These are phyloP conservation scores for Xylariaceae sp. DNA, from an alignment of 2,329 filamentous ascomycete genomes.

Conservation along the genomic window DNA sequence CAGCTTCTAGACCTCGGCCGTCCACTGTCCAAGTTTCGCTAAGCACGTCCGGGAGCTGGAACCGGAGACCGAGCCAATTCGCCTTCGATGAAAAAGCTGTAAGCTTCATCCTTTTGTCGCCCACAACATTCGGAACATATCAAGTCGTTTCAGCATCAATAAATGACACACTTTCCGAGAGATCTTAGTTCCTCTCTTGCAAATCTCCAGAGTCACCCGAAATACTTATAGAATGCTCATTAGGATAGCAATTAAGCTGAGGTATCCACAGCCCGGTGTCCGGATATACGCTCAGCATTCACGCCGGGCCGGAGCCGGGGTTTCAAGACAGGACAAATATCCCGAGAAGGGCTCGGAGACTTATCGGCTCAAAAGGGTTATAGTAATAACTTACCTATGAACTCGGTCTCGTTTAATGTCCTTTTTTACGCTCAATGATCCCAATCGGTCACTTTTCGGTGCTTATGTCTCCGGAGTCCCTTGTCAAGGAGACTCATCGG, in stretches of 20 bases:
- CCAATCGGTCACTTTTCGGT: slow-evolving; percentile 2
- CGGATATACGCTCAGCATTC: neutral
- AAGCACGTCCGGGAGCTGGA: too few relatives aligned
- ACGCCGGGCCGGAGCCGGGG: neutral
- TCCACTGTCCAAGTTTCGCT: too few relatives aligned
- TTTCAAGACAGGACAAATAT: neutral
- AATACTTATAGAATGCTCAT: too few relatives aligned
- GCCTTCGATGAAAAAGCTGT: neutral
- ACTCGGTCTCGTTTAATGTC: neutral
- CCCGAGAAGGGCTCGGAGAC: neutral
- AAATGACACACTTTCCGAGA: too few relatives aligned
- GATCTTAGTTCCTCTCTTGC: too few relatives aligned
- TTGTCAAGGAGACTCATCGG: neutral
- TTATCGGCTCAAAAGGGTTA: neutral
- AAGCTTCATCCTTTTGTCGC: too few relatives aligned
- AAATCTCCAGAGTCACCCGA: too few relatives aligned
- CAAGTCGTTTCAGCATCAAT: too few relatives aligned
- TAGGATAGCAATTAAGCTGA: too few relatives aligned
- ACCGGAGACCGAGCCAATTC: neutral
- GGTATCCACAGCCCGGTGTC: too few relatives aligned
- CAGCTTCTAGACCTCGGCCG: neutral
- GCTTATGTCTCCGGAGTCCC: slow-evolving; percentile 16
- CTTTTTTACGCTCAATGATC: neutral
- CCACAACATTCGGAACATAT: too few relatives aligned
- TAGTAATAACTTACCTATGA: too few relatives aligned